Evolutionary conservation across 2,329 filamentous ascomycete species (phyloP), one percentile per base, ranked within the genome.

Genomic region (Colletotrichum spaethianum): DNA sequence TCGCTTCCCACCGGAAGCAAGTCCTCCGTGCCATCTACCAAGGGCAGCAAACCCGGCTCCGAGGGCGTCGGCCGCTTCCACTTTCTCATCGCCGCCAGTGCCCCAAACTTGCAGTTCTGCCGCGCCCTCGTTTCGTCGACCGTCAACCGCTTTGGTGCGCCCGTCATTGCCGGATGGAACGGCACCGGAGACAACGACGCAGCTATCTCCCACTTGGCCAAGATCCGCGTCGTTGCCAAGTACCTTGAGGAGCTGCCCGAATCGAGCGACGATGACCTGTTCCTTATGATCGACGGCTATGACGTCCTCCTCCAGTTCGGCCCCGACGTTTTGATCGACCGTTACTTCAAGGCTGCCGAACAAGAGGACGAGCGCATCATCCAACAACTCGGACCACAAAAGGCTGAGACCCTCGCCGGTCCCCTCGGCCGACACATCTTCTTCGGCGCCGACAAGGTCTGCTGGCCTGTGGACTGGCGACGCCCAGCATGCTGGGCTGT

Each of bases 291-390:
- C 7, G 91, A 93, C 77, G 90, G 88, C 1, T 87, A 89, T 77
- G 90, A 93, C 70, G 84, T 90, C 1, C 90, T 90, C 82, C 89
- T 93, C 71, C 92, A 93, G 78, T 82, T 93, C 2, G 90, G 91
- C 0, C 87, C 89, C 3, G 87, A 91, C 52, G 84, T 93, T 26
- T 81, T 93, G 74, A 86, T 93, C 33, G 82, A 87, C 74, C 86
- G 91, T 53, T 93, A 93, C 78, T 88, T 90, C 74, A 81, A 84
- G 18, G 81, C 90, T 20, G 78, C 88, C 23, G 81, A 83, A n/a
- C 83, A 85, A 62, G 87, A 86, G 36, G 90, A 93, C 74, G 78
- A 80, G 40, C 84, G 86, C 33, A 80, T 92, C 52, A 80, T 82
- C 44, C 79, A 83, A 62, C 85, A 83, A 48, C 90, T 90, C 73